Evolutionary conservation across 257 asterid species (phyloP).

Genomic region (Solanum pennellii): DNA sequence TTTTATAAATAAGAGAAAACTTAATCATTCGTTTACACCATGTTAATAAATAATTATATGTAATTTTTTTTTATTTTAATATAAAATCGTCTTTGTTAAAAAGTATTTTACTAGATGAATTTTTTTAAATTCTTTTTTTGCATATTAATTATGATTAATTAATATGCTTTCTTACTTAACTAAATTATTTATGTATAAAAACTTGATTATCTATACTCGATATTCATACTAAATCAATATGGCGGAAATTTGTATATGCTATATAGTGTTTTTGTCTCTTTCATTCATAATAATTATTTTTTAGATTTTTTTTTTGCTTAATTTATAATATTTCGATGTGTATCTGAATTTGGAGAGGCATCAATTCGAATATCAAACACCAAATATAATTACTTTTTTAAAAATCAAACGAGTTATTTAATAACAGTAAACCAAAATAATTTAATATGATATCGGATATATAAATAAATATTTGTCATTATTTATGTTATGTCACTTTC

Average conservation of each 20-base stretch:
- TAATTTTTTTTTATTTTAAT: background rate
- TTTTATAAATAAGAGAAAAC: too few species aligned
- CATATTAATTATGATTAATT: background rate
- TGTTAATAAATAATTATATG: background rate
- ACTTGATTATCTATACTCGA: background rate
- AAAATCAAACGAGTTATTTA: too few species aligned
- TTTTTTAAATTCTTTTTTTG: too few species aligned
- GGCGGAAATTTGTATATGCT: background rate
- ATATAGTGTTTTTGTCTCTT: background rate
- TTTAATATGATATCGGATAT: background rate
- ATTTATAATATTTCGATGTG: too few species aligned
- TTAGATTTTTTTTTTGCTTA: too few species aligned
- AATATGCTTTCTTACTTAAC: background rate
- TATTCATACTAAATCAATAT: background rate
- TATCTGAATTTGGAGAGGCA: too few species aligned
- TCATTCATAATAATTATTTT: background rate
- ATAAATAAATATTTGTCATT: too few species aligned
- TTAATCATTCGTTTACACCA: background rate
- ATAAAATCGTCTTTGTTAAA: background rate
- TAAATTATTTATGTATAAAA: too few species aligned
- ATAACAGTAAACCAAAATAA: too few species aligned
- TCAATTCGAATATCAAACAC: too few species aligned
- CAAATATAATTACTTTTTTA: too few species aligned
- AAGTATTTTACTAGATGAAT: background rate
- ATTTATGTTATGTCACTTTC: background rate